Evolutionary conservation across 2,329 filamentous ascomycete species (phyloP).

Genomic region (Epichloe glyceriae): DNA sequence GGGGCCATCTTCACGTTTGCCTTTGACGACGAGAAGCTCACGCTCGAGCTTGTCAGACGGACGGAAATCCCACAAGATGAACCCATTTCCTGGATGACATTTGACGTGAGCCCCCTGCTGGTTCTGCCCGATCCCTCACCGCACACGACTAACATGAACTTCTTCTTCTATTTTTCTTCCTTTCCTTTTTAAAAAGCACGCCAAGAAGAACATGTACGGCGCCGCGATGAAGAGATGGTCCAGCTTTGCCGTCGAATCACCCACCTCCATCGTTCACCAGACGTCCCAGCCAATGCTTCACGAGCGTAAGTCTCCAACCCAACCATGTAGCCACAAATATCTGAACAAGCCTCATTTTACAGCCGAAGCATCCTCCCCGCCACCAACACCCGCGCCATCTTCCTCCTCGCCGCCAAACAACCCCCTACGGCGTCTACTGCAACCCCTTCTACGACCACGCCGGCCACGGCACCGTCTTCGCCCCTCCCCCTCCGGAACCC

Average conservation of each 20-base stretch:
- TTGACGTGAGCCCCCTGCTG: constrained; percentile 44
- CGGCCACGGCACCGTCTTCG: constrained; percentile 68
- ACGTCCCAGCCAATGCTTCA: constrained; percentile 63
- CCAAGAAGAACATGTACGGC: constrained; percentile 74
- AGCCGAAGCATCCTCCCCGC: constrained; percentile 57
- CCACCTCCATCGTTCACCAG: constrained; percentile 63
- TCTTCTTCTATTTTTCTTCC: no score
- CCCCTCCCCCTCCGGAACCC: constrained; percentile 39
- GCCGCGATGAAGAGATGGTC: constrained; percentile 91
- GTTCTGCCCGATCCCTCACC: no score
- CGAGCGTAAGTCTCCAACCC: constrained; percentile 43
- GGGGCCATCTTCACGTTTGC: constrained; percentile 82
- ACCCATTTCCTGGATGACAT: constrained; percentile 89
- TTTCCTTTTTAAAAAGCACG: constrained; percentile 39
- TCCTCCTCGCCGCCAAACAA: constrained; percentile 66
- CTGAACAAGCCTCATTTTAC: constrained; percentile 2
- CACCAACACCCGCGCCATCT: constrained; percentile 80
- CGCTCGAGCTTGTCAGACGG: constrained; percentile 62
- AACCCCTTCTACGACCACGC: constrained; percentile 85
- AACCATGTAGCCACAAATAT: no score
- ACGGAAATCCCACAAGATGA: constrained; percentile 72
- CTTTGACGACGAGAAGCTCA: constrained; percentile 72
- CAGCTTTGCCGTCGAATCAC: constrained; percentile 63
- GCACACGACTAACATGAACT: no score
- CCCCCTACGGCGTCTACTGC: constrained; percentile 71